phyloP scores from a whole-genome alignment of 116 monocot genomes.

The Trichopus zeylanicus region DNA sequence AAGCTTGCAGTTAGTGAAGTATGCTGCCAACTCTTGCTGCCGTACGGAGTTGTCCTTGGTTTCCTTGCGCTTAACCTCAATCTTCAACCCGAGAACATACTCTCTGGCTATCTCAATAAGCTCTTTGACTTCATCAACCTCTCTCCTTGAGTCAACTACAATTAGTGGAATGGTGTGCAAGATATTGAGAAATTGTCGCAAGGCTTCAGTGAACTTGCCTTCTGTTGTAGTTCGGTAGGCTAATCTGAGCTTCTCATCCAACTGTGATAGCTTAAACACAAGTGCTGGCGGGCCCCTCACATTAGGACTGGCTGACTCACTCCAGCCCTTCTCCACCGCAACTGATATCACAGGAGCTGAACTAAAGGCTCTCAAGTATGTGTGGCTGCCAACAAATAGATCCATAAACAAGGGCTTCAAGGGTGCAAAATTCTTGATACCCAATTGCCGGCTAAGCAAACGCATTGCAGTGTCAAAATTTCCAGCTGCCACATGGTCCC shows the following conservation, averaged over 20 bases:
- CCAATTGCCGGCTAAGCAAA: conserved; percentile 70
- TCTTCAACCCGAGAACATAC: conserved; percentile 75
- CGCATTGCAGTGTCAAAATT: conserved; percentile 79
- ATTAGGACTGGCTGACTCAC: conserved; percentile 63
- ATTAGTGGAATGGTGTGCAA: conserved; percentile 69
- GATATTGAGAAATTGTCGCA: conserved; percentile 60
- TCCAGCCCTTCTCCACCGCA: conserved; percentile 82
- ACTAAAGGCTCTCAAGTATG: conserved; percentile 32
- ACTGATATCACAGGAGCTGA: conserved; percentile 38
- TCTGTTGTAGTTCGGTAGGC: conserved; percentile 69
- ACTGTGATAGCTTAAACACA: conserved; percentile 59
- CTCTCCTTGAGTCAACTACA: conserved; percentile 82
- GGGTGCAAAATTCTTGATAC: conserved; percentile 77
- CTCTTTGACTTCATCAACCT: conserved; percentile 95
- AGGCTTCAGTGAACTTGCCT: conserved; percentile 73
- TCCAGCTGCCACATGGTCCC: conserved; percentile 84
- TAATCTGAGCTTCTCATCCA: conserved; percentile 79
- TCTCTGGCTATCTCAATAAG: conserved; percentile 62
- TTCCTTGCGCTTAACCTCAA: conserved; percentile 73
- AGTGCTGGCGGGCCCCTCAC: conserved; percentile 67
- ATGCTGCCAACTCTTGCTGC: too few species aligned
- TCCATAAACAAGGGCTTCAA: conserved; percentile 75
- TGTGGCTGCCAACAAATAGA: conserved; percentile 62
- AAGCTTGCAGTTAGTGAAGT: conserved; percentile 86
- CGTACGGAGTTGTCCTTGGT: conserved; percentile 39